Evolutionary conservation across 805 yeast species (phyloP).

Genomic region (Candida lessepsii): DNA sequence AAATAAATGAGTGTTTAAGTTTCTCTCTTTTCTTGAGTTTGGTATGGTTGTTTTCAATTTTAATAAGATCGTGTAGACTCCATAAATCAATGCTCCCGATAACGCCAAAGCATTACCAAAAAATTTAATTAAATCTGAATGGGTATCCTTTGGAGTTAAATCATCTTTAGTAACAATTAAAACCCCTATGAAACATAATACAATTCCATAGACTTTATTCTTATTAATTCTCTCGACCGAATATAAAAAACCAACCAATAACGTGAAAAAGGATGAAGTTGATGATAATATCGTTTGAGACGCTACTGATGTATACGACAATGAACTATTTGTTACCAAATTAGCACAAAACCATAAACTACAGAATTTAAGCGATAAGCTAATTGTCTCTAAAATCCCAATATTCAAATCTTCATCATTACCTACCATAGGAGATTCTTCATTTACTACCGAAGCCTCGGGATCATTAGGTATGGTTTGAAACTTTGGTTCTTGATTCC

Average conservation of each 20-base stretch:
- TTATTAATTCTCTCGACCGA: constrained; percentile 66
- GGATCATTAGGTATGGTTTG: background rate
- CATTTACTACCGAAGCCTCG: background rate
- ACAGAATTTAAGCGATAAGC: constrained; percentile 77
- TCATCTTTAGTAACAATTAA: constrained; percentile 76
- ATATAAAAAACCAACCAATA: constrained; percentile 72
- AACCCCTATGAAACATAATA: constrained; percentile 76
- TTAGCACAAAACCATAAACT: constrained; percentile 89
- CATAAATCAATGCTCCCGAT: constrained; percentile 85
- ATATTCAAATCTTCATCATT: constrained; percentile 21
- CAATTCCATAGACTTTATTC: constrained; percentile 66
- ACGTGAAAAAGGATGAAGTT: constrained; percentile 90
- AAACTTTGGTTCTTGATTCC: background rate
- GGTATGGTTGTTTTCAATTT: constrained; percentile 57
- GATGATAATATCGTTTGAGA: constrained; percentile 91
- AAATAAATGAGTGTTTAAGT: constrained; percentile 80
- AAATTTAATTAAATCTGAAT: constrained; percentile 28
- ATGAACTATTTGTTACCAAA: constrained; percentile 81
- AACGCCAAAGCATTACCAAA: constrained; percentile 81
- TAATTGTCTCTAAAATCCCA: constrained; percentile 61
- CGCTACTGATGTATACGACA: constrained; percentile 87
- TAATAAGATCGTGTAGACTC: constrained; percentile 82
- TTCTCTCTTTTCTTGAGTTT: constrained; percentile 57
- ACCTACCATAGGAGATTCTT: background rate
- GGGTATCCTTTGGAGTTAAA: constrained; percentile 33